phyloP scores from a whole-genome alignment of 2,329 filamentous ascomycete genomes.

The Arachnomyces sp. region DNA sequence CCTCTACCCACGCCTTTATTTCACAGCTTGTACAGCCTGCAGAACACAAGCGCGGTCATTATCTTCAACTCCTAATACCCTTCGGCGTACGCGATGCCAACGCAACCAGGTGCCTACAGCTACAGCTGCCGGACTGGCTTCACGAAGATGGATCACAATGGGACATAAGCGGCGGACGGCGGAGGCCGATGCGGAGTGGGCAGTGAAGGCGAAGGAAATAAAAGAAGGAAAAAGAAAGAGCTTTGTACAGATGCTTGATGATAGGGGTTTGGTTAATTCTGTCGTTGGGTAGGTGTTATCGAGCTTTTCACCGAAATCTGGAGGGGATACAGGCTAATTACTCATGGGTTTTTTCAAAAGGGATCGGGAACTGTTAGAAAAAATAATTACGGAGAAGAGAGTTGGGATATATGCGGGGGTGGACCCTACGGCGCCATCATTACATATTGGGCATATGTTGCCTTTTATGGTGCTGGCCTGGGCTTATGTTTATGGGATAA shows the following conservation, averaged over 20 bases:
- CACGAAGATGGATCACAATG: too few species aligned
- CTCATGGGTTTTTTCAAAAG: conserved; percentile 18
- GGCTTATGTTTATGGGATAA: conserved; percentile 43
- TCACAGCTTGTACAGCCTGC: too few species aligned
- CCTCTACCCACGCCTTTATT: too few species aligned
- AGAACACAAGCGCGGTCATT: too few species aligned
- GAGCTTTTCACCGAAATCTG: neutral
- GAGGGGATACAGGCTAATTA: conserved; percentile 9
- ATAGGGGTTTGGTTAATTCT: conserved; percentile 39
- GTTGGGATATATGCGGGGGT: conserved; percentile 42
- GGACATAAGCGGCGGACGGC: conserved; percentile 24
- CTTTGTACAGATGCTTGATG: conserved; percentile 38
- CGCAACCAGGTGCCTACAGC: too few species aligned
- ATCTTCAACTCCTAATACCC: too few species aligned
- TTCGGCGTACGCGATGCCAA: too few species aligned
- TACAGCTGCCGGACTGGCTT: too few species aligned
- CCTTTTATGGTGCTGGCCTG: conserved; percentile 45
- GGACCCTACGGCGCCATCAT: conserved; percentile 43
- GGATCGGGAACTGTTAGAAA: conserved; percentile 36
- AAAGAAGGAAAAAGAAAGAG: conserved; percentile 35
- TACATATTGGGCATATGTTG: conserved; percentile 45
- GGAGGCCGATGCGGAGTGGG: conserved; percentile 36
- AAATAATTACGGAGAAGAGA: conserved; percentile 38
- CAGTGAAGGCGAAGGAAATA: conserved; percentile 34
- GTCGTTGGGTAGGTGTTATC: conserved; percentile 36